These are phyloP conservation scores for Austroboletus festivus DNA, from an alignment of 768 basidiomycete genomes.

Conservation along the genomic window DNA sequence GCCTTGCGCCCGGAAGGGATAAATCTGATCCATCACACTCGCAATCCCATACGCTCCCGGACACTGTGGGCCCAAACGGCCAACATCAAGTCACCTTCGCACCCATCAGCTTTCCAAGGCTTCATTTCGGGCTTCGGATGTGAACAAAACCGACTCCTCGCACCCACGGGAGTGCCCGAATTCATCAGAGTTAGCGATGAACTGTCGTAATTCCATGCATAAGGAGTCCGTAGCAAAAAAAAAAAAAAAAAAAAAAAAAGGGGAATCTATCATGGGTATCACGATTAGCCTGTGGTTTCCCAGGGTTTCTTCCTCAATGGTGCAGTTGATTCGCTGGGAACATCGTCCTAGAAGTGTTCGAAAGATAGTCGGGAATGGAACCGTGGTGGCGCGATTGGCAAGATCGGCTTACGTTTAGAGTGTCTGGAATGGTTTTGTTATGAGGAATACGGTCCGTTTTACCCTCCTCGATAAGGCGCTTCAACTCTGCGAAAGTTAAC, in stretches of 20 bases:
- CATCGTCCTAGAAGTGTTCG: constrained; percentile 41
- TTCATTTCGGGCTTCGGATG: constrained; percentile 9
- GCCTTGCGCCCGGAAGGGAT: neutral
- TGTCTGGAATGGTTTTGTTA: constrained; percentile 68
- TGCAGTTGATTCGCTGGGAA: constrained; percentile 55
- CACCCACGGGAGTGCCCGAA: constrained; percentile 9
- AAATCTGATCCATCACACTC: neutral
- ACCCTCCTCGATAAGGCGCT: constrained; percentile 68
- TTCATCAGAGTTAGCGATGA: constrained; percentile 9
- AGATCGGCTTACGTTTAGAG: constrained; percentile 51
- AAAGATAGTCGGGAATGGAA: neutral
- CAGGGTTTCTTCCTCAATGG: constrained; percentile 63
- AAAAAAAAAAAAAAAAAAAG: constrained; percentile 5
- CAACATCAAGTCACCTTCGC: constrained; percentile 2
- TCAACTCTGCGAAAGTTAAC: constrained; percentile 65
- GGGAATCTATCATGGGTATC: constrained; percentile 17
- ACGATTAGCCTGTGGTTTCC: constrained; percentile 39
- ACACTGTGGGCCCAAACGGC: neutral
- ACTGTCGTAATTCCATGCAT: constrained; percentile 15
- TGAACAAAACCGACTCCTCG: constrained; percentile 5
- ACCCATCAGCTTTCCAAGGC: constrained; percentile 2
- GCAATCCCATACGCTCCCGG: constrained; percentile 1
- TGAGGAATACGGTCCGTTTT: constrained; percentile 73
- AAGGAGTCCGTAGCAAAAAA: constrained; percentile 3
- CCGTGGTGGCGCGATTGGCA: neutral